Percentiles rank a stretch among this genome's conserved stretches.
phyloP scores from a whole-genome alignment of 225 moss, liverwort and hornwort species.

The Antitrichia curtipendula region DNA sequence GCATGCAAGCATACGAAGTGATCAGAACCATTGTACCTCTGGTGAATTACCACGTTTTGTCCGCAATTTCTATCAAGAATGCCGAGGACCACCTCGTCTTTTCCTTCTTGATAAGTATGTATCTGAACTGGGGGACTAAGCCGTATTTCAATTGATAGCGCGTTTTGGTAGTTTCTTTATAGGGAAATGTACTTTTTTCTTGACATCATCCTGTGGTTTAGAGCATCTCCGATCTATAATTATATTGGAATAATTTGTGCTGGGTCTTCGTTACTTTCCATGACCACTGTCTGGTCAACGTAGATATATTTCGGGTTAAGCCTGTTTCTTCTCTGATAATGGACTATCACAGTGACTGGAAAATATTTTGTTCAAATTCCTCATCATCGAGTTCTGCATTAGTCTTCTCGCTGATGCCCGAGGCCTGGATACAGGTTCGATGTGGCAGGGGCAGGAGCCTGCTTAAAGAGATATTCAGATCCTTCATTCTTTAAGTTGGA shows the following conservation, averaged over 20 bases:
- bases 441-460: constrained; percentile 83
- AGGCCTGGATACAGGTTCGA: constrained; percentile 53
- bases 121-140: not conserved
- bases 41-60: constrained; percentile 91
- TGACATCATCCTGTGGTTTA: not conserved
- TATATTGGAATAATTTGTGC: not conserved
- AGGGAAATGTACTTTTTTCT: not conserved
- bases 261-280: not conserved
- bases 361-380: not conserved
- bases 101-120: constrained; percentile 88
- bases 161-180: not conserved
- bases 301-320: not conserved
- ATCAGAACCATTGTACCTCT: constrained; percentile 94
- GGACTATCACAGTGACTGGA: not conserved
- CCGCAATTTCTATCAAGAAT: constrained; percentile 84
- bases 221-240: not conserved
- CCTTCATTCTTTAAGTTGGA: constrained; percentile 94
- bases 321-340: not conserved
- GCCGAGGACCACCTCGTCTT: constrained; percentile 90
- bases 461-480: constrained; percentile 93
- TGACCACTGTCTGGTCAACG: not conserved
- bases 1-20: constrained; percentile 94
- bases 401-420: not conserved
- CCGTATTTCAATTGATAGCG: not conserved
- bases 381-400: not conserved